Conservation (phyloP, 2,329 filamentous ascomycete genomes). For the Alternaria gaisen region DNA sequence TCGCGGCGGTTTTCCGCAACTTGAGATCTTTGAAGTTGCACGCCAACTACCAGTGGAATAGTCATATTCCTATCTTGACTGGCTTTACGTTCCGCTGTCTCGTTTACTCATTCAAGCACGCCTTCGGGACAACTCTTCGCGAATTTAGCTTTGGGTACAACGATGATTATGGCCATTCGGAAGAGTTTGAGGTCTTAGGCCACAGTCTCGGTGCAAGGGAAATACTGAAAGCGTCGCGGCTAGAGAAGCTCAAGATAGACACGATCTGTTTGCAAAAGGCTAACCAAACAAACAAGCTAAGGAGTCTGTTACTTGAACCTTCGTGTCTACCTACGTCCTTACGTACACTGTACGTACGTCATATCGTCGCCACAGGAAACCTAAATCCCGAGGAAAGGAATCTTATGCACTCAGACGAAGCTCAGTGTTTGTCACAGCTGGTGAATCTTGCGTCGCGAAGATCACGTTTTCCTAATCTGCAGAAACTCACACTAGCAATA, state of each 20-base stretch:
- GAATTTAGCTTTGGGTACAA: conserved; percentile 12
- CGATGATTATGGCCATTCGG: background rate
- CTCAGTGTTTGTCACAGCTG: conserved; percentile 18
- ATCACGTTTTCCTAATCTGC: conserved; percentile 11
- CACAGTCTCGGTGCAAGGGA: conserved; percentile 2
- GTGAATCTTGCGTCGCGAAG: conserved; percentile 10
- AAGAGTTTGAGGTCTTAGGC: background rate
- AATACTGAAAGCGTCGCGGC: conserved; percentile 13
- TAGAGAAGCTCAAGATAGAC: conserved; percentile 13
- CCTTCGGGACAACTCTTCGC: conserved; percentile 16
- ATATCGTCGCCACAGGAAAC: conserved; percentile 8
- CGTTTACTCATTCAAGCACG: conserved; percentile 13
- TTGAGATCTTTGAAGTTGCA: conserved; percentile 8
- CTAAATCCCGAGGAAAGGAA: conserved; percentile 10
- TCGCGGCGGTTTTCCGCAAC: conserved; percentile 8
- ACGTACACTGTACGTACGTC: conserved; percentile 17
- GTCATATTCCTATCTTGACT: background rate
- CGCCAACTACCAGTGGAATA: background rate
- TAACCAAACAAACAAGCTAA: conserved; percentile 3
- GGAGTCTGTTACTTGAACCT: conserved; percentile 13
- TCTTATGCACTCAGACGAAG: conserved; percentile 20
- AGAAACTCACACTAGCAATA: conserved; percentile 14
- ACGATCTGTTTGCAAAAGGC: conserved; percentile 18
- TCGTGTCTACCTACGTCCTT: conserved; percentile 16
- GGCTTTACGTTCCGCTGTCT: conserved; percentile 10